These are phyloP conservation scores for Skeletonema grethae DNA, from an alignment of 108 stramenopile species.

Conservation along the genomic window DNA sequence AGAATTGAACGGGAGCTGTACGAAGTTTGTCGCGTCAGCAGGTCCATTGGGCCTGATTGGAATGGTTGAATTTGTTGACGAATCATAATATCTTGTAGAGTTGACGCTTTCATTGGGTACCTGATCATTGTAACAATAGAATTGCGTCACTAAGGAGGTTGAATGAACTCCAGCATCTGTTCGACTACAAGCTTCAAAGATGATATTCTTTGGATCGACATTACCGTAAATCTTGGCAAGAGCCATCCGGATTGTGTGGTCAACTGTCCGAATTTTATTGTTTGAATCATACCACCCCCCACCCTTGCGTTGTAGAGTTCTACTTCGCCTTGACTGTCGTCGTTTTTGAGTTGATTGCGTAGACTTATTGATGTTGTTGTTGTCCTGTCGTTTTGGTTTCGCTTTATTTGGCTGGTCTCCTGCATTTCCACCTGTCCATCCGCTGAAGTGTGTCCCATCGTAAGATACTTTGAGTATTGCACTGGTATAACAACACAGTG, in stretches of 20 bases:
- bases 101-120: background rate
- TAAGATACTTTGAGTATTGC: slow-evolving; percentile 70
- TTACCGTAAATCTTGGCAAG: slow-evolving; percentile 84
- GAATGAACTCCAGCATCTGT: slow-evolving; percentile 89
- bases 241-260: slow-evolving; percentile 38
- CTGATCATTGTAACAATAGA: slow-evolving; percentile 57
- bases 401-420: background rate
- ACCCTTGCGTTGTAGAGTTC: slow-evolving; percentile 49
- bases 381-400: slow-evolving; percentile 10
- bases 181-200: slow-evolving; percentile 80
- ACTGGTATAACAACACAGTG: slow-evolving; percentile 29
- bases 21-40: slow-evolving; percentile 60
- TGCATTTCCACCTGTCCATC: slow-evolving; percentile 68
- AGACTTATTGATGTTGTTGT: slow-evolving; percentile 1
- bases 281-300: slow-evolving; percentile 25
- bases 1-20: slow-evolving; percentile 63
- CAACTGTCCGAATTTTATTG: slow-evolving; percentile 42
- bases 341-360: slow-evolving; percentile 13
- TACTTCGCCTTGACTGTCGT: slow-evolving; percentile 40
- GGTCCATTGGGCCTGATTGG: slow-evolving; percentile 45
- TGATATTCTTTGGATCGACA: slow-evolving; percentile 58
- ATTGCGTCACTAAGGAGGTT: slow-evolving; percentile 62
- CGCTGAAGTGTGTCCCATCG: slow-evolving; percentile 75
- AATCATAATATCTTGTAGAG: background rate
- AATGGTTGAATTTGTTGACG: slow-evolving; percentile 11